Conservation (phyloP, 768 basidiomycete species). For the Xerocomellus amylosporus region DNA sequence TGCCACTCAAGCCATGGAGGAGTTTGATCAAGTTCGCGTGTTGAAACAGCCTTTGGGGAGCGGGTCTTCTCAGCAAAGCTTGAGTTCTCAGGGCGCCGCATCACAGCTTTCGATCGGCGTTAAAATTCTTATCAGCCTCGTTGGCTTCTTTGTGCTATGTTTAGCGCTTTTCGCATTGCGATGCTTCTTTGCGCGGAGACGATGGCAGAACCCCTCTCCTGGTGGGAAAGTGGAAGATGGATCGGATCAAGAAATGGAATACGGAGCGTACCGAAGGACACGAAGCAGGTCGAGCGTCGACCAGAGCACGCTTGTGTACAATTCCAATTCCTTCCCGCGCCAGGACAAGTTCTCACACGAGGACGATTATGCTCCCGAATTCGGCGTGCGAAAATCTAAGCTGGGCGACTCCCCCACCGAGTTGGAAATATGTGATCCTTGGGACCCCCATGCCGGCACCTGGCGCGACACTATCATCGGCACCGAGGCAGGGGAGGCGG, state of each 20-base stretch:
- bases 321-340: slow-evolving; percentile 37
- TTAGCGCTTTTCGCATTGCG: slow-evolving; percentile 51
- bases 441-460: slow-evolving; percentile 25
- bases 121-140: slow-evolving; percentile 57
- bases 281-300: slow-evolving; percentile 23
- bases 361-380: slow-evolving; percentile 10
- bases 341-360: slow-evolving; percentile 24
- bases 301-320: slow-evolving; percentile 37
- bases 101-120: slow-evolving; percentile 56
- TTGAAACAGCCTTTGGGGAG: slow-evolving; percentile 54
- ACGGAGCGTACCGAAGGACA: slow-evolving; percentile 38
- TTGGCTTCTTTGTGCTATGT: slow-evolving; percentile 58
- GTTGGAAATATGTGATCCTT: slow-evolving; percentile 18
- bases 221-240: slow-evolving; percentile 17
- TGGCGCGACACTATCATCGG: slow-evolving; percentile 32
- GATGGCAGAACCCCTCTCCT: slow-evolving; percentile 24
- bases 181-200: slow-evolving; percentile 47
- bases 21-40: slow-evolving; percentile 70
- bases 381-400: slow-evolving; percentile 10
- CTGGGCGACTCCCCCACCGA: neutral
- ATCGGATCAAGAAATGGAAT: slow-evolving; percentile 8
- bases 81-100: slow-evolving; percentile 18
- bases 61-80: slow-evolving; percentile 9
- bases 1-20: slow-evolving; percentile 54
- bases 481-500: slow-evolving; percentile 20